Conservation (phyloP, 2,329 filamentous ascomycete species). For the Colletotrichum destructivum region DNA sequence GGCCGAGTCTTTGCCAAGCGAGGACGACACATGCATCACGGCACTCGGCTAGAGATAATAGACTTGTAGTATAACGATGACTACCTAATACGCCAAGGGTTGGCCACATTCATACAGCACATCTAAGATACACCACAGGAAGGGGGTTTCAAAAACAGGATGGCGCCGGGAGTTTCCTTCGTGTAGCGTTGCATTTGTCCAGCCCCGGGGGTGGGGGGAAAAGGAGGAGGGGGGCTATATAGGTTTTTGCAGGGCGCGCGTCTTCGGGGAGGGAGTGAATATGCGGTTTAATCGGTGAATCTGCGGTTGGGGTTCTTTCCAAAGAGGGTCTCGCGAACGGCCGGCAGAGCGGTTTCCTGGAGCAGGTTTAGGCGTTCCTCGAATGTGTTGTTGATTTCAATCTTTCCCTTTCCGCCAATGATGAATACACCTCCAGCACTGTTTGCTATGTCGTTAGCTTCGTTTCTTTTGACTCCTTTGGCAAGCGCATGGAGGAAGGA, state of each 20-base stretch:
- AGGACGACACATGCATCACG: conserved; percentile 39
- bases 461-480: neutral
- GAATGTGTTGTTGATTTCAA: conserved; percentile 98
- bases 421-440: conserved; percentile 89
- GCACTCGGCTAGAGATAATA: conserved; percentile 36
- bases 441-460: conserved; percentile 34
- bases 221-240: conserved; percentile 17
- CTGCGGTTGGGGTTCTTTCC: conserved; percentile 96
- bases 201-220: conserved; percentile 4
- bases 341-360: conserved; percentile 87
- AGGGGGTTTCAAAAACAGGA: conserved; percentile 35
- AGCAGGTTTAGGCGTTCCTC: conserved; percentile 91
- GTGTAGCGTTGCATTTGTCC: conserved; percentile 31
- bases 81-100: conserved; percentile 43
- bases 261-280: neutral
- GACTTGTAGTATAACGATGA: conserved; percentile 39
- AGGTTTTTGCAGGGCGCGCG: conserved; percentile 25
- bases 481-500: neutral
- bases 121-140: conserved; percentile 45
- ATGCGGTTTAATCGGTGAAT: conserved; percentile 83
- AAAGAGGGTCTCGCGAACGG: conserved; percentile 88
- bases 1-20: conserved; percentile 27
- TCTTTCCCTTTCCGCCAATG: conserved; percentile 88
- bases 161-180: conserved; percentile 36
- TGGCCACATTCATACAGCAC: conserved; percentile 43